Evolutionary conservation across 768 basidiomycete genomes (phyloP), one percentile per base, ranked within the genome.

Genomic region (Pisolithus orientalis): DNA sequence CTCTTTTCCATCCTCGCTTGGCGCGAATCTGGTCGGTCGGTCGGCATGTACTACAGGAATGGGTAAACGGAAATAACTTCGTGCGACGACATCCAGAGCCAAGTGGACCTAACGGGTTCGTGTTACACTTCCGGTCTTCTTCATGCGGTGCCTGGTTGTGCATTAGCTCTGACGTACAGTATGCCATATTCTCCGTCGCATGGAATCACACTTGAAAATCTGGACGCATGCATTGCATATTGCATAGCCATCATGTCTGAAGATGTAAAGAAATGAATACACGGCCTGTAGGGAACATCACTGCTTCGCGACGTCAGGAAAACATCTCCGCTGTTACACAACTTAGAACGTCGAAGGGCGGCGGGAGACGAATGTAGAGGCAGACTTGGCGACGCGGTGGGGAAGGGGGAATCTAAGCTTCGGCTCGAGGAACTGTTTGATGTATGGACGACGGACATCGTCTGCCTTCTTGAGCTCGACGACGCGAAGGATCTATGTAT

Each of bases 371-470:
- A 94, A 94, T 53, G 84, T 90, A 60, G 85, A 84, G 61, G 82
- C 85, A 56, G 75, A 69, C 77, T 92, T 93, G 57, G 75, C 57
- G 53, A 94, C 82, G 51, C 96, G 88, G 72, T 90, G 90, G 55
- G 95, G 93, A 47, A 97, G 85, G 57, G 95, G 95, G 93, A 98
- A 99, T 73, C 86, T 94, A 80, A 98, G 89, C 55, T 79, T 75
- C 54, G 94, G 94, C 50, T 75, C 76, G 62, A 97, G 77, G 63
- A 98, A 84, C 72, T 99, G 96, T 76, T 87, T 94, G 82, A 97
- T 97, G 81, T 97, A 95, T 16, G 96, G 90, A 62, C 96, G 87
- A 73, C 94, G 90, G 59, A 97, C 71, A 65, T 98, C 94, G 27
- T 83, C 88, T 39, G 81, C 72, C 80, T 96, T 96, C 75, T 87